Percentiles rank a stretch among this genome's conserved stretches.
These are phyloP conservation scores for Podospora pseudopauciseta DNA, from an alignment of 495 filamentous ascomycete genomes.

Conservation along the genomic window DNA sequence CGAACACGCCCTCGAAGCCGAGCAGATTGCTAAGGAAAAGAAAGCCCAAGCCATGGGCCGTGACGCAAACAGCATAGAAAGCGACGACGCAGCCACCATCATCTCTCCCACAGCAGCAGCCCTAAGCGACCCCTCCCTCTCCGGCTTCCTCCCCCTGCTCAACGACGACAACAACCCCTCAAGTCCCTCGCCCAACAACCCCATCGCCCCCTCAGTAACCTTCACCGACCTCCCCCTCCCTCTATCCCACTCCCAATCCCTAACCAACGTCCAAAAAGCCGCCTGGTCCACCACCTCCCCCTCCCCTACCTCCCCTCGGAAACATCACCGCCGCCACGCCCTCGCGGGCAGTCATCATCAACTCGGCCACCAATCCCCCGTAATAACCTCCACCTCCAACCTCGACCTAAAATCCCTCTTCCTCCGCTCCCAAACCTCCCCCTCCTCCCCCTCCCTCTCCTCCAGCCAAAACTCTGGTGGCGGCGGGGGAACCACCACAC, in stretches of 20 bases:
- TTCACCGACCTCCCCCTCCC: constrained; percentile 14
- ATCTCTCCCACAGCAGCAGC: constrained; percentile 2
- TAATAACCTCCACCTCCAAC: constrained; percentile 4
- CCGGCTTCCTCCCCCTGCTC: constrained; percentile 26
- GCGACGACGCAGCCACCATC: constrained; percentile 16
- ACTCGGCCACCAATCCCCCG: constrained; percentile 10
- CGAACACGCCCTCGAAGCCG: constrained; percentile 52
- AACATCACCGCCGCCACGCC: background rate
- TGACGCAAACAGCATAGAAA: constrained; percentile 21
- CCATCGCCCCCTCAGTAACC: constrained; percentile 25
- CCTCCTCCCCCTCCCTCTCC: constrained; percentile 7
- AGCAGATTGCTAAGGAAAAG: constrained; percentile 40
- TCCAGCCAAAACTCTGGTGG: background rate
- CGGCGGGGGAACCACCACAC: constrained; percentile 21
- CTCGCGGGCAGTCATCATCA: constrained; percentile 13
- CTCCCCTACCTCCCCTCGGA: constrained; percentile 18
- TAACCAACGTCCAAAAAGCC: constrained; percentile 15
- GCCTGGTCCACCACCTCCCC: constrained; percentile 8
- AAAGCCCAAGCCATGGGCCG: constrained; percentile 18
- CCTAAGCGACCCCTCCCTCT: constrained; percentile 22
- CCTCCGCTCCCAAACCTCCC: constrained; percentile 11
- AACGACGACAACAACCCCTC: constrained; percentile 16
- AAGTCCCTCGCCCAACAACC: constrained; percentile 17
- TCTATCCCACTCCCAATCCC: constrained; percentile 23
- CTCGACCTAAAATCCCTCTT: constrained; percentile 9